Evolutionary conservation across 768 basidiomycete genomes (phyloP), one percentile per base, ranked within the genome.

Genomic region (Russula earlei): DNA sequence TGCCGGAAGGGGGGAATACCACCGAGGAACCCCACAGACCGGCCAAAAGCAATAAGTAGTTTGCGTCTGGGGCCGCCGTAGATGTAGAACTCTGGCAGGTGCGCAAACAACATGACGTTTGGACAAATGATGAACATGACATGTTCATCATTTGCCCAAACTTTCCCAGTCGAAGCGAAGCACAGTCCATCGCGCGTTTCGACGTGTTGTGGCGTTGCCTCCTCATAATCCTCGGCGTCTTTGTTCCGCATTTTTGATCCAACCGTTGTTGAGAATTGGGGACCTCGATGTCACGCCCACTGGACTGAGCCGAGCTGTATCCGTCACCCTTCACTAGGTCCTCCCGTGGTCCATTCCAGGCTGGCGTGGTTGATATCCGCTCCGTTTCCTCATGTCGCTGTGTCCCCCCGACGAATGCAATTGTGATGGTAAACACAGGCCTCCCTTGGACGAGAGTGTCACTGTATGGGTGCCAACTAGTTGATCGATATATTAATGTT

Each of bases 251-350:
- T 4, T n/a, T n/a, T n/a, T n/a, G n/a, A n/a, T n/a, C n/a, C n/a
- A n/a, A n/a, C n/a, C n/a, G n/a, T n/a, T n/a, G 89, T 86, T 12
- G 6, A 31, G 27, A 15, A 19, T 51, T n/a, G 37, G 36, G 27
- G n/a, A 33, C 31, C 25, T 44, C 33, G 19, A 24, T 42, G 41
- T 17, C 40, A 27, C 11, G 14, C 25, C 12, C 31, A 43, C n/a
- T 38, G 19, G 17, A 15, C 20, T 40, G 17, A 5, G 3, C 29
- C 24, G 6, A 31, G 5, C 29, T 31, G 29, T 31, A 17, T 17
- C 34, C 10, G 20, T 37, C 27, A 19, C 31, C 20, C 6, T 17
- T 50, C 43, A 17, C 19, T 14, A 27, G 5, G 33, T n/a, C n/a
- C n/a, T n/a, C 33, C 51, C 17, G 4, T 34, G 33, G n/a, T 27